Base-by-base conservation (phyloP, 306 rosid genomes). In the Morella rubra region DNA sequence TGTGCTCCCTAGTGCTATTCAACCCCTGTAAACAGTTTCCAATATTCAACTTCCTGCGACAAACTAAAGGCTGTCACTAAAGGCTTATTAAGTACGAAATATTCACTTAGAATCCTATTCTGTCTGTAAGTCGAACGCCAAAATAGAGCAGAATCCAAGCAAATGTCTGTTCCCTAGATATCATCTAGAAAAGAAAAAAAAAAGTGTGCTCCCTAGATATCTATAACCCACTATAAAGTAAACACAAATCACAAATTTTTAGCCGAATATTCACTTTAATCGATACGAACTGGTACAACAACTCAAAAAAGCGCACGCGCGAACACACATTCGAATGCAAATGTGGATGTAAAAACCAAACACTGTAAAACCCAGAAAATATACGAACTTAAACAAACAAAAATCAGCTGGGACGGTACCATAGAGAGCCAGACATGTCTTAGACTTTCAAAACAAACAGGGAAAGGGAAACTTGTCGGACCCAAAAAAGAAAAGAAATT, bases 241-340 rank as follows among this genome's bases (percentile, higher is more conserved):
- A 8, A 24, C 8, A 2, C 5, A 22, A 44, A 24, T 50, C 14
- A n/a, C 5, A 54, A 40, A 22, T 60, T 40, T 22, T 4, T 8
- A 53, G 45, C 16, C 41, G 4, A 47, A 32, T 3, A 56, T 55
- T 24, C 44, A 66, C 44, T 15, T 45, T 10, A 11, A 6, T 20
- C 12, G 8, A 7, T 27, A 14, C 62, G 66, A 20, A 47, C 52
- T 47, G 4, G 13, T 11, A 47, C 52, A 47, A 11, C 52, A 32
- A 32, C 37, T 32, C 37, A 32, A 32, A 32, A 32, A 16, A 73
- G 52, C 24, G 6, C 65, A 55, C 71, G 51, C 72, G 4, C 50
- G 12, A 11, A 42, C 5, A 24, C 20, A 56, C 81, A 58, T 7
- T 51, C 12, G 55, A 27, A 65, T 10, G 24, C 60, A 79, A 79